Evolutionary conservation across 768 basidiomycete species (phyloP).

Genomic region (Rickenella mellea): DNA sequence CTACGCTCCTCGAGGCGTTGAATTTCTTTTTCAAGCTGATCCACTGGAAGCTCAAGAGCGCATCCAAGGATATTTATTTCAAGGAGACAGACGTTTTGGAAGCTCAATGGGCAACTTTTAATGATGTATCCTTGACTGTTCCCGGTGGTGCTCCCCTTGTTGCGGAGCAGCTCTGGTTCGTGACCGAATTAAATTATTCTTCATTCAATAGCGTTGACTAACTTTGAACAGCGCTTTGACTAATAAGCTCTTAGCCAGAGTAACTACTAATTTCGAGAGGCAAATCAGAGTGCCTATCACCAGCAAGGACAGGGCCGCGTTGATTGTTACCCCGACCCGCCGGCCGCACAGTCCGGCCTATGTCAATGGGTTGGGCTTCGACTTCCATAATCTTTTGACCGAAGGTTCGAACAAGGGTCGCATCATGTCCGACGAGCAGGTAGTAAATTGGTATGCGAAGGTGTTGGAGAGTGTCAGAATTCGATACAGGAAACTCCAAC

Average conservation of each 20-base stretch:
- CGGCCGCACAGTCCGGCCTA: background rate
- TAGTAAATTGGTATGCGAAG: constrained; percentile 84
- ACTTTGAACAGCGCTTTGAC: constrained; percentile 62
- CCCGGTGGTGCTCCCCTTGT: constrained; percentile 83
- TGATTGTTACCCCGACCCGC: background rate
- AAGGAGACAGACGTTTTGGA: constrained; percentile 98
- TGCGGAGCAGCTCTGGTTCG: constrained; percentile 96
- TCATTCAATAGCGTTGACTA: constrained; percentile 1
- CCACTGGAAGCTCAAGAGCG: constrained; percentile 93
- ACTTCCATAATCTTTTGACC: constrained; percentile 25
- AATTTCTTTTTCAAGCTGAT: constrained; percentile 88
- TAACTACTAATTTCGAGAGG: constrained; percentile 89
- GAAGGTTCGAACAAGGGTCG: constrained; percentile 22
- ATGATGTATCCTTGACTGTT: constrained; percentile 82
- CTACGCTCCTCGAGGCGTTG: constrained; percentile 78
- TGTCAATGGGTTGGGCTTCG: constrained; percentile 17
- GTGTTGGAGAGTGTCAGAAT: constrained; percentile 87
- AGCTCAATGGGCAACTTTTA: constrained; percentile 91
- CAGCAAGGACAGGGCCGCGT: constrained; percentile 17
- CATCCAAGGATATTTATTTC: constrained; percentile 86
- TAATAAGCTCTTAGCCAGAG: constrained; percentile 86
- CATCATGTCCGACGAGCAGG: constrained; percentile 74
- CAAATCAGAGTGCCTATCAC: constrained; percentile 72
- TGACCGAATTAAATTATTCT: too few relatives aligned
- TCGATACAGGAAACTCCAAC: constrained; percentile 87